Evolutionary conservation across 345 rosid species (phyloP), one percentile per base, ranked within the genome.

Genomic region (Camelina sativa): DNA sequence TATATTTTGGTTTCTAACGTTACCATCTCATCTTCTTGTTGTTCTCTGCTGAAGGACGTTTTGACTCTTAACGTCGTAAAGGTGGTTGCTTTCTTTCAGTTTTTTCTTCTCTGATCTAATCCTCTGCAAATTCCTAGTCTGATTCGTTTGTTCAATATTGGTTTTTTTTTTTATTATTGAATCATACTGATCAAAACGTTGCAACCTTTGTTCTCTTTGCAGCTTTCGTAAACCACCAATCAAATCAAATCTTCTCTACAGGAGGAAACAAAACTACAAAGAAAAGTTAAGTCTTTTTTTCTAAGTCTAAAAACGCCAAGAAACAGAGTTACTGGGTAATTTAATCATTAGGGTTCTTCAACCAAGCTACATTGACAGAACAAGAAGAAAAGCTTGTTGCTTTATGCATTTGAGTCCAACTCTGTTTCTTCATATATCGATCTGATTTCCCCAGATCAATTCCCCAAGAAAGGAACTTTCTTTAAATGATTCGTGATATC

Each of bases 401-500:
- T 68, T 69, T 28, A 25, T 56, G 35, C 47, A 20, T 66, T 37
- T 51, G 71, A 16, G 34, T 66, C 11, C 8, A 48, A 7, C 15
- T 15, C 30, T 5, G 16, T 15, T 54, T 69, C 64, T 56, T 57
- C 5, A 23, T 23, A 17, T 40, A 20, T 32, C 38, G 58, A 74
- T 65, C 77, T 63, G 70, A 54, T 28, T 4, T 40, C n/a, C 5
- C 5, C 35, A 43, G 56, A 52, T 51, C 76, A 25, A 52, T 23
- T 25, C 61, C 40, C 35, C 28, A 51, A 54, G 9, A 17, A 9
- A 25, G 41, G 28, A 54, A 0, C 6, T 4, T 5, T 38, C 40
- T 35, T 59, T 67, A 67, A 48, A 66, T 66, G 74, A 72, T 73
- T 72, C 51, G 58, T 40, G 77, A 66, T 8, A 41, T 77, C 63